Conservation (phyloP, 2,329 filamentous ascomycete species). For the Cercospora sp. region DNA sequence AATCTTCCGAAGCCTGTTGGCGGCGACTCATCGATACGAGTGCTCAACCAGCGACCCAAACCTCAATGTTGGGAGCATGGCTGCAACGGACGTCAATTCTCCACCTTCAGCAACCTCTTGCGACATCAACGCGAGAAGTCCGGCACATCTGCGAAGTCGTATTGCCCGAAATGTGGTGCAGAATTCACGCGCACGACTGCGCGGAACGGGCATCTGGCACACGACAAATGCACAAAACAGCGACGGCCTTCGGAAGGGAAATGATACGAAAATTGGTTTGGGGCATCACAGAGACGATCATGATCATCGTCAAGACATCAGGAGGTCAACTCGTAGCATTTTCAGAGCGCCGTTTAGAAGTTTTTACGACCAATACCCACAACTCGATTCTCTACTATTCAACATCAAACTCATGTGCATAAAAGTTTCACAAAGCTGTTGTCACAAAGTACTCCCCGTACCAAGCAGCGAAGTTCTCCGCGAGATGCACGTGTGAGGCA, state of each 20-base stretch:
- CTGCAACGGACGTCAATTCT: constrained; percentile 93
- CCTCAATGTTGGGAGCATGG: constrained; percentile 97
- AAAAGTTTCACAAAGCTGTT: background rate
- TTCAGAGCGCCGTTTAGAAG: constrained; percentile 8
- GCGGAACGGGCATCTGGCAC: constrained; percentile 78
- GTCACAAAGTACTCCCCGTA: background rate
- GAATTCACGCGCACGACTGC: constrained; percentile 90
- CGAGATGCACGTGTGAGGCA: constrained; percentile 12
- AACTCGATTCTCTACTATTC: constrained; percentile 5
- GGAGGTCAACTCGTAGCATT: constrained; percentile 8
- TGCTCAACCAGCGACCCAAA: constrained; percentile 61
- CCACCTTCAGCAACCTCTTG: constrained; percentile 91
- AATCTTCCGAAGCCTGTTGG: constrained; percentile 26
- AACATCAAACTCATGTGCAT: background rate
- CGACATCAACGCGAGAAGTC: constrained; percentile 94
- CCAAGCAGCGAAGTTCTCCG: constrained; percentile 8
- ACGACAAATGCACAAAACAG: constrained; percentile 86
- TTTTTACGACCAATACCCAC: constrained; percentile 14
- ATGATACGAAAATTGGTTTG: constrained; percentile 14
- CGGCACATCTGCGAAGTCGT: constrained; percentile 82
- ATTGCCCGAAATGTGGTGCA: constrained; percentile 86
- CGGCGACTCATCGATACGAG: constrained; percentile 36
- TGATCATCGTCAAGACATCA: background rate
- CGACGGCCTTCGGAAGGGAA: constrained; percentile 50
- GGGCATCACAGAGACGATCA: constrained; percentile 7